Evolutionary conservation across 2,329 filamentous ascomycete genomes (phyloP).

Genomic region (Lachnellula hyalina): DNA sequence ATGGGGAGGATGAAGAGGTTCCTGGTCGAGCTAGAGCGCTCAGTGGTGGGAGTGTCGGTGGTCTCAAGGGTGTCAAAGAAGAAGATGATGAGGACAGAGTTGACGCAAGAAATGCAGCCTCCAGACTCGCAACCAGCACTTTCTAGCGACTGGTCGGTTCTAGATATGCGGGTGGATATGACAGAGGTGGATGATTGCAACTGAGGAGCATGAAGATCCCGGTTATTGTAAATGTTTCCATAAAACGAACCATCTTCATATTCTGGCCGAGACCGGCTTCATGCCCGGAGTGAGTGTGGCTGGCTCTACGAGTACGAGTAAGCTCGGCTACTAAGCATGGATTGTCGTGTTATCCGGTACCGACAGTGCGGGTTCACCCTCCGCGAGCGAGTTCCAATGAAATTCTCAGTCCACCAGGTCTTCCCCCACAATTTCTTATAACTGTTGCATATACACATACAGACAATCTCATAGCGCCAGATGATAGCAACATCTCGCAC

Average conservation of each 20-base stretch:
- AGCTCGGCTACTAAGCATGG: too few species aligned
- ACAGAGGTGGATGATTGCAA: not conserved
- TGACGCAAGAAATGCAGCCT: conserved; percentile 93
- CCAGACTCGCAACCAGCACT: conserved; percentile 86
- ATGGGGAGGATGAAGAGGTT: conserved; percentile 45
- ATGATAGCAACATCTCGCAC: conserved; percentile 5
- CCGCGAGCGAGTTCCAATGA: not conserved
- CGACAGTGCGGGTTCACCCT: not conserved
- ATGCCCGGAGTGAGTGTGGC: too few species aligned
- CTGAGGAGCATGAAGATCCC: not conserved
- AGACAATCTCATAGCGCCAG: not conserved
- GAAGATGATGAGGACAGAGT: conserved; percentile 91
- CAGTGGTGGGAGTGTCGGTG: conserved; percentile 31
- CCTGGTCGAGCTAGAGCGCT: conserved; percentile 28
- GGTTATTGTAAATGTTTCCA: not conserved
- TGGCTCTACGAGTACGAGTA: too few species aligned
- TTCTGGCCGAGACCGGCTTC: not conserved
- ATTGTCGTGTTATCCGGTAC: not conserved
- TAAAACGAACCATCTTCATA: not conserved
- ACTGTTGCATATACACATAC: conserved; percentile 5
- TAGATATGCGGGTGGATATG: not conserved
- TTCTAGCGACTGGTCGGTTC: conserved; percentile 1
- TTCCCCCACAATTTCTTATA: conserved; percentile 15
- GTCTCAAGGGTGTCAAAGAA: conserved; percentile 58
- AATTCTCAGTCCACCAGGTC: conserved; percentile 14